Base-by-base conservation (phyloP, 352 stramenopile genomes). In the Pythium volutum region DNA sequence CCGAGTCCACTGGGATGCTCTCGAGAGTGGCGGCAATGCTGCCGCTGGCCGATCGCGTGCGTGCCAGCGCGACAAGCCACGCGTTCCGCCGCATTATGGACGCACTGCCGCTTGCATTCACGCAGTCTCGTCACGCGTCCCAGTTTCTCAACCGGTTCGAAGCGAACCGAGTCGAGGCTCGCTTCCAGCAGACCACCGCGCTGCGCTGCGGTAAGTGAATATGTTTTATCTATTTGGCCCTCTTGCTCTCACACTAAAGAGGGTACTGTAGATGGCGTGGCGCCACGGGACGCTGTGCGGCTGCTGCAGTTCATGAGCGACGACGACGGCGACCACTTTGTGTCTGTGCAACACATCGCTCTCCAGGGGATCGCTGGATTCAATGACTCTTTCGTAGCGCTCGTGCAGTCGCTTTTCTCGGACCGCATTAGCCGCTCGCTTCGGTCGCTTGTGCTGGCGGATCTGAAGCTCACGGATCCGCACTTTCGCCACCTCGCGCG, bases 391-490 rank as follows among this genome's bases (percentile, higher is more conserved):
- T 85, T 87, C 34, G 56, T 82, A 11, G 66, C 71, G 38, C 53
- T 87, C 10, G 36, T 87, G n/a, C 80, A 87, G 43, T 70, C 72
- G 1, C 60, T 89, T 0, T 85, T 89, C 59, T 81, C 71, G 11
- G 71, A 79, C 39, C 66, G 69, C 26, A 63, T 89, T 10, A 85
- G 68, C 38, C 68, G 58, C 5, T 55, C 57, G 14, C 64, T 89
- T 0, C 34, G 60, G 5, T 55, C 41, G 3, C 59, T 87, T n/a
- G 52, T 70, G 27, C 47, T 89, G 2, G 69, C 55, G 11, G 74
- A 76, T 25, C 25, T 87, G 45, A 38, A 62, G 0, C 58, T 88
- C 9, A 49, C 73, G 8, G 81, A 88, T 56, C 27, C 49, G 8
- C 70, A 87, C 47, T 88, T 76, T 39, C 67, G 70, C 22, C 69